Conservation (phyloP, 78 protist species). For the Dictyostelium brefeldianum region DNA sequence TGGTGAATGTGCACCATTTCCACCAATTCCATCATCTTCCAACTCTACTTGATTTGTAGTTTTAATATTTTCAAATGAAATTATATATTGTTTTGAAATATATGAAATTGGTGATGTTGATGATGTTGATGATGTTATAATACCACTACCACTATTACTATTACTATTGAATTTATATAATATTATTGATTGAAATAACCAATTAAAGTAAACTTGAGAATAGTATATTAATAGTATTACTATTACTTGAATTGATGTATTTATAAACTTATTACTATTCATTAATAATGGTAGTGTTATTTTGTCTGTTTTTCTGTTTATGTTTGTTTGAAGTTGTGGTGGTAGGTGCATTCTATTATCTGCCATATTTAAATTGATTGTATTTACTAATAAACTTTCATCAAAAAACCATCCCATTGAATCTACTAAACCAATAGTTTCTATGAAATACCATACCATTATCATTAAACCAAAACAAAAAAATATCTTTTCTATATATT, state of each 20-base stretch:
- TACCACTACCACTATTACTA: not conserved
- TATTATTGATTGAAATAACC: constrained; percentile 12
- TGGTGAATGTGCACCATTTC: not conserved
- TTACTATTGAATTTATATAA: not conserved
- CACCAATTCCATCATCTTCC: no score
- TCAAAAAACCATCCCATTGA: not conserved
- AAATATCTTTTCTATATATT: constrained; percentile 14
- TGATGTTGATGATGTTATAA: not conserved
- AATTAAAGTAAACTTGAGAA: not conserved
- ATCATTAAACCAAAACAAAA: constrained; percentile 14
- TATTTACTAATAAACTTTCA: not conserved
- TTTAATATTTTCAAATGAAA: not conserved
- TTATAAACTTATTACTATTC: not conserved
- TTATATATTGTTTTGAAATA: not conserved
- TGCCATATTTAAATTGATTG: not conserved
- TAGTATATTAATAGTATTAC: not conserved
- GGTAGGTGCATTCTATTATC: no score
- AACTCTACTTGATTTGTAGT: not conserved
- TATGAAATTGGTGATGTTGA: not conserved
- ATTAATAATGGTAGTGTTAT: not conserved
- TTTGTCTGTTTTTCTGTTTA: not conserved
- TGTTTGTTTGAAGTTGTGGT: not conserved
- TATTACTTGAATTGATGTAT: not conserved
- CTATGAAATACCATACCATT: not conserved
- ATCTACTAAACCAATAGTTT: not conserved